Evolutionary conservation across 1,139 yeast species (phyloP).

Genomic region (Pneumocystis wakefieldiae): DNA sequence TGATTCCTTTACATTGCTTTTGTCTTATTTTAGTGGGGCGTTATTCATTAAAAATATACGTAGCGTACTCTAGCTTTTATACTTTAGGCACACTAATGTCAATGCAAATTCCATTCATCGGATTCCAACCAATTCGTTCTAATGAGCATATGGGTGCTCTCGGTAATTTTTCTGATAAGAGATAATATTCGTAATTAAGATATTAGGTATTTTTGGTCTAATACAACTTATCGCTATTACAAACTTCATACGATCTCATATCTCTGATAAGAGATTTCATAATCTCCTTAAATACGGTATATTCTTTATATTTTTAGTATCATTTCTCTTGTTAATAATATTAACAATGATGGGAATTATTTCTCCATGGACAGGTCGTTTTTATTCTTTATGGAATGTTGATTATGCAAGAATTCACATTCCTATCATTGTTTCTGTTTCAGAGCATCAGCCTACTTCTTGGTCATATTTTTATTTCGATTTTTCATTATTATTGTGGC

Average conservation of each 20-base stretch:
- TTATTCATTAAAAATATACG: conserved; percentile 64
- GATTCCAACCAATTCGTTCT: conserved; percentile 89
- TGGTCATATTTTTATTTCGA: conserved; percentile 98
- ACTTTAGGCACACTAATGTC: conserved; percentile 91
- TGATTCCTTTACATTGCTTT: conserved; percentile 90
- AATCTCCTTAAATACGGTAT: conserved; percentile 48
- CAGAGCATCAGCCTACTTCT: conserved; percentile 99
- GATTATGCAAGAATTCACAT: conserved; percentile 94
- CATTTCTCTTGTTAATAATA: conserved; percentile 55
- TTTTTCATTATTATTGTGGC: conserved; percentile 82
- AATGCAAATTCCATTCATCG: conserved; percentile 98
- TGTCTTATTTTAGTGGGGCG: conserved; percentile 89
- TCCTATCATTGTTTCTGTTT: conserved; percentile 96
- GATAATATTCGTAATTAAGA: background rate
- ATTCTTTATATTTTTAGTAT: conserved; percentile 40
- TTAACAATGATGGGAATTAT: conserved; percentile 84
- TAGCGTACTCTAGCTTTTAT: conserved; percentile 94
- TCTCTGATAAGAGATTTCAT: conserved; percentile 62
- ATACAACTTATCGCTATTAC: conserved; percentile 83
- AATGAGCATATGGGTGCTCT: conserved; percentile 98
- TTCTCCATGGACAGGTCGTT: conserved; percentile 99
- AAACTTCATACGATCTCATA: conserved; percentile 58
- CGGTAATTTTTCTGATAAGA: conserved; percentile 30
- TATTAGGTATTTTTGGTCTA: conserved; percentile 58
- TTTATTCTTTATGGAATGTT: conserved; percentile 96